phyloP scores from a whole-genome alignment of 805 yeast species.

The Saturnispora serradocipensis region DNA sequence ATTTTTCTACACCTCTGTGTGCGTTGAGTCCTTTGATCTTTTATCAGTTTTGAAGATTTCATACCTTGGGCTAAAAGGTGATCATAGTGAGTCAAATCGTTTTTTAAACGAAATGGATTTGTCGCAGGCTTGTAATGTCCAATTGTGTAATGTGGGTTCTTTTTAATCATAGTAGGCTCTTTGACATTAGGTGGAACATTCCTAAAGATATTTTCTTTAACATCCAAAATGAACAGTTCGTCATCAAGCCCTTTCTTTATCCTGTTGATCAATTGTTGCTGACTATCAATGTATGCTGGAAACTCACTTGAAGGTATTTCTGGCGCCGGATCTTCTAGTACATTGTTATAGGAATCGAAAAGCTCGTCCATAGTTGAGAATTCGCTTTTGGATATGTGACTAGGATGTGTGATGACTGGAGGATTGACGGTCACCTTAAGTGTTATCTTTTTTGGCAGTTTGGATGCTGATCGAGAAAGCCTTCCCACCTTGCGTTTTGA shows the following conservation, averaged over 20 bases:
- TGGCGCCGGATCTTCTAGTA: constrained; percentile 40
- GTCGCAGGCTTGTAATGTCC: constrained; percentile 28
- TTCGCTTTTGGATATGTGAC: constrained; percentile 40
- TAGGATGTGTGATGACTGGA: constrained; percentile 51
- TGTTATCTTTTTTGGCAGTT: constrained; percentile 10
- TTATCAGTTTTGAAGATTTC: constrained; percentile 58
- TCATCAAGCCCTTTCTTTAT: constrained; percentile 39
- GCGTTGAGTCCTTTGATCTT: constrained; percentile 54
- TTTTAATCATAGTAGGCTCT: constrained; percentile 32
- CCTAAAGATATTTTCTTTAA: constrained; percentile 36
- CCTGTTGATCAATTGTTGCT: constrained; percentile 33
- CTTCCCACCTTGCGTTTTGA: not conserved
- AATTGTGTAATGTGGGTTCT: constrained; percentile 23
- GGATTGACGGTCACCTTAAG: constrained; percentile 32
- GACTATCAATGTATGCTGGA: constrained; percentile 45
- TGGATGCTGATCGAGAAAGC: not conserved
- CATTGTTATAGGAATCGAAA: constrained; percentile 45
- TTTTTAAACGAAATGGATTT: constrained; percentile 32
- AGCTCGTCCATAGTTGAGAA: constrained; percentile 34
- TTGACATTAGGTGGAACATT: constrained; percentile 34
- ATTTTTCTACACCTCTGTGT: constrained; percentile 61
- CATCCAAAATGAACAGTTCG: constrained; percentile 37
- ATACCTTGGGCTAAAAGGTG: constrained; percentile 70
- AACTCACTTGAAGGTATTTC: constrained; percentile 56
- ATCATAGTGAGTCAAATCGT: constrained; percentile 52